These are phyloP conservation scores for Cyclocybe cylindracea DNA, from an alignment of 768 basidiomycete species.

Conservation along the genomic window DNA sequence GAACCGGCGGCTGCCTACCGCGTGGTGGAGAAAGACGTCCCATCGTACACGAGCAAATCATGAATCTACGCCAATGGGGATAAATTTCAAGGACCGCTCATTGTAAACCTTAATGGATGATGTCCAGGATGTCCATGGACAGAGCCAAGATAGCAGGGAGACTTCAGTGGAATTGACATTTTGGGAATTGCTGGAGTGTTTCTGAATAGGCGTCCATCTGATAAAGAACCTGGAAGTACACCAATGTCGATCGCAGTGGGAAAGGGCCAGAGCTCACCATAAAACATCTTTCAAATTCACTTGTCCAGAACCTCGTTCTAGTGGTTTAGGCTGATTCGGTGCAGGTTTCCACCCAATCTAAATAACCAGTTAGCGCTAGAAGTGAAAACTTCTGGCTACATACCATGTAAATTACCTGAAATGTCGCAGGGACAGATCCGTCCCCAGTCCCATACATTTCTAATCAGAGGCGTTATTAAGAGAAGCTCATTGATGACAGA, in stretches of 20 bases:
- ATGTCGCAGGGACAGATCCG: constrained; percentile 89
- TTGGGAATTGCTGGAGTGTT: background rate
- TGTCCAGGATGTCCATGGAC: background rate
- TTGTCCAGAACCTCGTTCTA: constrained; percentile 47
- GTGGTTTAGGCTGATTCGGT: constrained; percentile 42
- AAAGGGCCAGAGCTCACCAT: constrained; percentile 18
- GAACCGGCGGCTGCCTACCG: too few species aligned
- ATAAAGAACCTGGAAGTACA: too few species aligned
- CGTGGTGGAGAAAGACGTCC: too few species aligned
- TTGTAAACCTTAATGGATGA: too few species aligned
- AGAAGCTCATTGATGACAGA: background rate
- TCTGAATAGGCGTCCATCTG: background rate
- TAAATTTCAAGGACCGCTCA: too few species aligned
- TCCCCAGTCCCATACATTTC: constrained; percentile 85
- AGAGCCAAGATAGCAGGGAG: background rate
- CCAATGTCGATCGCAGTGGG: background rate
- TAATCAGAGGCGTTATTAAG: constrained; percentile 27
- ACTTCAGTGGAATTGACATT: background rate
- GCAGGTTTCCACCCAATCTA: constrained; percentile 52
- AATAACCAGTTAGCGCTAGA: constrained; percentile 1
- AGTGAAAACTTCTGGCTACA: background rate
- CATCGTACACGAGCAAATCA: too few species aligned
- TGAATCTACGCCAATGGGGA: too few species aligned
- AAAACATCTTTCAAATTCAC: constrained; percentile 44
- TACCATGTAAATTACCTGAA: constrained; percentile 94